Evolutionary conservation across 2,329 filamentous ascomycete species (phyloP).

Genomic region (Aspergillus floridensis): DNA sequence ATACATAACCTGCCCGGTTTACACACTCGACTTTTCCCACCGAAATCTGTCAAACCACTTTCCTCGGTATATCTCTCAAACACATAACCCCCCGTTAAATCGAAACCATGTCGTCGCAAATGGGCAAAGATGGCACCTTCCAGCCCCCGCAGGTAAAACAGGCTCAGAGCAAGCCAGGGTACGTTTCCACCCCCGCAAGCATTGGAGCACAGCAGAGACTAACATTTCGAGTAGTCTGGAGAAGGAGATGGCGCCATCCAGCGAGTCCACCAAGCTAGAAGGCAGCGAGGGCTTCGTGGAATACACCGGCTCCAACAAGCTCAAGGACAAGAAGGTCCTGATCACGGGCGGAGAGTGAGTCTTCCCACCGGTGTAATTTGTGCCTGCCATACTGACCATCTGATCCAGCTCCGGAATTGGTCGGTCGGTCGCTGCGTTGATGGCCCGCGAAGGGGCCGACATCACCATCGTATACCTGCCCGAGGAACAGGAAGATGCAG

Average conservation of each 20-base stretch:
- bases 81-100: background rate
- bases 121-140: constrained; percentile 25
- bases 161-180: constrained; percentile 31
- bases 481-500: constrained; percentile 56
- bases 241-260: constrained; percentile 26
- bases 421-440: constrained; percentile 54
- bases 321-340: constrained; percentile 52
- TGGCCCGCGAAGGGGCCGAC: constrained; percentile 59
- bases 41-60: background rate
- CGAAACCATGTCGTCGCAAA: constrained; percentile 22
- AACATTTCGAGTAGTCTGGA: constrained; percentile 3
- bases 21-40: background rate
- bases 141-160: constrained; percentile 22
- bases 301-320: constrained; percentile 49
- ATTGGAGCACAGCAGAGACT: background rate
- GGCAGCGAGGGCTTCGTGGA: constrained; percentile 27
- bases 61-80: background rate
- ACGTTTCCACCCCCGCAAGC: background rate
- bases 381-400: background rate
- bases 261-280: constrained; percentile 37
- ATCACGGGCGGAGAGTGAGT: constrained; percentile 58
- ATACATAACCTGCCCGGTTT: background rate
- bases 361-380: background rate
- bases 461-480: constrained; percentile 56
- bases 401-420: constrained; percentile 53